A percentile compares a stretch with the other conserved stretches of the same genome.
Conservation (phyloP, 192 early-diverging fungal genomes). For the Mortierella alpina region DNA sequence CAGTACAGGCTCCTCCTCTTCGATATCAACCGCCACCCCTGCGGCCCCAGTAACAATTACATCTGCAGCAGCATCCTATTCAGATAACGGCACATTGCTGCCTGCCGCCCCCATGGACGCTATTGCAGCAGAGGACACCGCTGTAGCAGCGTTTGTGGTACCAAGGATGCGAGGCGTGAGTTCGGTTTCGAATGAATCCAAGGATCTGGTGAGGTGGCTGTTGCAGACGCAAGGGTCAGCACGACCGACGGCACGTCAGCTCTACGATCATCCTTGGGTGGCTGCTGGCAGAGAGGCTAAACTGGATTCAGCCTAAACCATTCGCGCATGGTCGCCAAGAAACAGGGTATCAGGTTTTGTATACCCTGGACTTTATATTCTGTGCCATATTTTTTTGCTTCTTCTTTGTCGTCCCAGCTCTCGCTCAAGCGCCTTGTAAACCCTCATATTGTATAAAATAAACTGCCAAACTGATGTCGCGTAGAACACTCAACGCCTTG, state of each 20-base stretch:
- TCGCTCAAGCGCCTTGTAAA: too few relatives aligned
- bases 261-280: slow-evolving; percentile 65
- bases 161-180: slow-evolving; percentile 43
- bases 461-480: too few relatives aligned
- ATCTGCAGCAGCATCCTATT: background rate
- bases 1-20: slow-evolving; percentile 6
- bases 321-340: too few relatives aligned
- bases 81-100: background rate
- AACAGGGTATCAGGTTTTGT: too few relatives aligned
- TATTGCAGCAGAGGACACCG: background rate
- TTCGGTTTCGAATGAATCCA: slow-evolving; percentile 51
- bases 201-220: slow-evolving; percentile 62
- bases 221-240: slow-evolving; percentile 58
- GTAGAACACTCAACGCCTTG: too few relatives aligned
- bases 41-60: background rate
- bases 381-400: too few relatives aligned
- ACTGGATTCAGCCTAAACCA: too few relatives aligned
- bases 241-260: slow-evolving; percentile 51
- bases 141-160: slow-evolving; percentile 11
- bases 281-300: slow-evolving; percentile 5
- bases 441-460: too few relatives aligned
- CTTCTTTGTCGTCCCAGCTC: too few relatives aligned
- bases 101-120: slow-evolving; percentile 3
- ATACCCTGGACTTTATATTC: too few relatives aligned
- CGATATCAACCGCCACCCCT: background rate